These are phyloP conservation scores for Blastobotrys chiropterorum DNA, from an alignment of 805 yeast genomes.

Conservation along the genomic window DNA sequence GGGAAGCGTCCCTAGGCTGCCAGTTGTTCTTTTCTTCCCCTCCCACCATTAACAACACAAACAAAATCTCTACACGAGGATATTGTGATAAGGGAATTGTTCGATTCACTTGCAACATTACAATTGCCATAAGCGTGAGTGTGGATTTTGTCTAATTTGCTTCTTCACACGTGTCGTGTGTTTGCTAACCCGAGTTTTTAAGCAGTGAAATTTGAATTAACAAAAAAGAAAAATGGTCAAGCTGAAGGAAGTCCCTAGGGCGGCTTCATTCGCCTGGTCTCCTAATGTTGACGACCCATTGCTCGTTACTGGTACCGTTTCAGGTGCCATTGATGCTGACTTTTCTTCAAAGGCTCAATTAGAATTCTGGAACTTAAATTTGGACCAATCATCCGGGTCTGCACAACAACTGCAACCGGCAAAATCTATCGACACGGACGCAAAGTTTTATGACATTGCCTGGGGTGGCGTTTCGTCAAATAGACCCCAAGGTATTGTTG, in stretches of 20 bases:
- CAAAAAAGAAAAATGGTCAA: constrained; percentile 60
- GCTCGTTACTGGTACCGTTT: constrained; percentile 87
- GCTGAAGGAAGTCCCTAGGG: constrained; percentile 72
- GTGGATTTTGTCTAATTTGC: too few relatives aligned
- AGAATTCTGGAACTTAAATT: constrained; percentile 66
- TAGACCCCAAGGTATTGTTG: constrained; percentile 53
- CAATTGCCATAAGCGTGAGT: background rate
- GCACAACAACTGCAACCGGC: constrained; percentile 11
- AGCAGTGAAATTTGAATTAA: too few relatives aligned
- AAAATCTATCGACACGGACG: constrained; percentile 36
- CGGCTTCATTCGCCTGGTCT: constrained; percentile 97
- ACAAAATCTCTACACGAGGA: background rate
- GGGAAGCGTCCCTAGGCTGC: background rate
- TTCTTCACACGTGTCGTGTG: too few relatives aligned
- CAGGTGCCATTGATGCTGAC: constrained; percentile 89
- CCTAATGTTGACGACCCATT: constrained; percentile 59
- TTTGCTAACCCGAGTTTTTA: too few relatives aligned
- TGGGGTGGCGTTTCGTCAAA: constrained; percentile 63
- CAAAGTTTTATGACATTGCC: constrained; percentile 65
- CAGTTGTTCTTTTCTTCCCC: background rate
- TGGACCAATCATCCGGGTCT: constrained; percentile 29
- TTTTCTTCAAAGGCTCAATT: constrained; percentile 74
- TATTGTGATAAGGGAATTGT: background rate
- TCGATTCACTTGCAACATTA: background rate
- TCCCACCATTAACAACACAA: background rate